A percentile compares a stretch with the other conserved stretches of the same genome.
These are phyloP conservation scores for Termitomyces sp. DNA, from an alignment of 768 basidiomycete genomes.

Conservation along the genomic window DNA sequence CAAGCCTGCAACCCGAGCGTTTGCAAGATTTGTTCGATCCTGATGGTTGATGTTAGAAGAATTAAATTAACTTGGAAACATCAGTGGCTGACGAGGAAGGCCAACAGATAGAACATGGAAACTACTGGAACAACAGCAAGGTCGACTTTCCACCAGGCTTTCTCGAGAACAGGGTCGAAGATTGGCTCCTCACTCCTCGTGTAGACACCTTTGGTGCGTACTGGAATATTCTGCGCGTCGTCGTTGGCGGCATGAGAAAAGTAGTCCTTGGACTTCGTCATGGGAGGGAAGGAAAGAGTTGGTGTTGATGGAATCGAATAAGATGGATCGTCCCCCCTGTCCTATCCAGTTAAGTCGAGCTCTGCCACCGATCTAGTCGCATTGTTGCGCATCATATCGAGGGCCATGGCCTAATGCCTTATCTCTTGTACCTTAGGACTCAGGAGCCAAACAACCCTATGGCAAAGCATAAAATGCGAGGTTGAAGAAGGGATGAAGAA, in stretches of 20 bases:
- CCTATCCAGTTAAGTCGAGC: too few relatives aligned
- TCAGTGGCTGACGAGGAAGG: background rate
- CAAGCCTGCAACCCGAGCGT: background rate
- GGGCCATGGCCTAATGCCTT: background rate
- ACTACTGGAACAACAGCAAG: background rate
- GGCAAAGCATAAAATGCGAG: too few relatives aligned
- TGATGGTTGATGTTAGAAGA: background rate
- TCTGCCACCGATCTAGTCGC: background rate
- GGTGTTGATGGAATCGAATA: too few relatives aligned
- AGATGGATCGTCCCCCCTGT: too few relatives aligned
- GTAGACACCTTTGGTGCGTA: background rate
- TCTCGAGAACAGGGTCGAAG: background rate
- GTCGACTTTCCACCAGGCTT: background rate
- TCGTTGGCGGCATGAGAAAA: background rate
- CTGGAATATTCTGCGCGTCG: background rate
- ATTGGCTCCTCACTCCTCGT: background rate
- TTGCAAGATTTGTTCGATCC: background rate
- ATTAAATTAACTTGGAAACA: background rate
- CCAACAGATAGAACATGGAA: background rate
- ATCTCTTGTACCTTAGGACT: background rate
- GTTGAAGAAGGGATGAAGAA: too few relatives aligned
- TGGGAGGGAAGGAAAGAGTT: slow-evolving; percentile 51
- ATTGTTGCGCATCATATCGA: background rate
- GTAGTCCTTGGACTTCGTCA: slow-evolving; percentile 18
- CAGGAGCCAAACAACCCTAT: too few relatives aligned